Evolutionary conservation across 371 early-diverging fungal species (phyloP), one percentile per base, ranked within the genome.

Genomic region (Mucor velutinosus): DNA sequence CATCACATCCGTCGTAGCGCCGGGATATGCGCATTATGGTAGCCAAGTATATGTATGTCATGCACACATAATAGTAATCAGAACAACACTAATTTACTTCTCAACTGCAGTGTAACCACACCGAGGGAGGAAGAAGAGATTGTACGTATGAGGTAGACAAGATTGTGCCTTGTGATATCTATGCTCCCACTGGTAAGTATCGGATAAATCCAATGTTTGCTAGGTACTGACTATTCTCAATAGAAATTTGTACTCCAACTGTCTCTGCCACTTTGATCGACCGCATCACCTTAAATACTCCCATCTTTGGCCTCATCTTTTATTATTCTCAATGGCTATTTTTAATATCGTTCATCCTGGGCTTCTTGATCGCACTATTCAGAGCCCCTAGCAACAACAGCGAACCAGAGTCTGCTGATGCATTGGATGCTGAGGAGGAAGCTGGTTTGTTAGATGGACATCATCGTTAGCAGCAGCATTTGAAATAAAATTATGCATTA

Each of bases 1-100:
- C 0, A 49, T 89, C 58, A 87, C 87, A 33, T 82, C 83, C 58
- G 78, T 85, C 10, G 83, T 90, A 15, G 87, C 88, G 27, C 91
- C 91, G 14, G 85, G 86, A 1, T 91, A 91, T 68, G 77, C 89
- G 39, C 88, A 87, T 74, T 91, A 87, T 76, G 89, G 90, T 39
- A 86, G 85, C 63, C 90, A 91, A 74, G 78, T 80, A 58, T 91
- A 87, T 73, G 89, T 89, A 77, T 73, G 87, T 73, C n/a, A 27
- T 56, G 56, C 17, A 56, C n/a, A 56, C 49, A 19, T 47, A n/a
- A 21, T 30, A 32, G 12, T 51, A 51, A 51, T 51, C 25, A 51
- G 4, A 25, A 14, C 37, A 37, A 14, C 14, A 41, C 25, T 56
- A 30, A 64, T 29, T 55, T n/a, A 55, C 35, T 32, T 17, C 35